Conservation (phyloP, 2,329 filamentous ascomycete genomes). For the Alternaria solani region DNA sequence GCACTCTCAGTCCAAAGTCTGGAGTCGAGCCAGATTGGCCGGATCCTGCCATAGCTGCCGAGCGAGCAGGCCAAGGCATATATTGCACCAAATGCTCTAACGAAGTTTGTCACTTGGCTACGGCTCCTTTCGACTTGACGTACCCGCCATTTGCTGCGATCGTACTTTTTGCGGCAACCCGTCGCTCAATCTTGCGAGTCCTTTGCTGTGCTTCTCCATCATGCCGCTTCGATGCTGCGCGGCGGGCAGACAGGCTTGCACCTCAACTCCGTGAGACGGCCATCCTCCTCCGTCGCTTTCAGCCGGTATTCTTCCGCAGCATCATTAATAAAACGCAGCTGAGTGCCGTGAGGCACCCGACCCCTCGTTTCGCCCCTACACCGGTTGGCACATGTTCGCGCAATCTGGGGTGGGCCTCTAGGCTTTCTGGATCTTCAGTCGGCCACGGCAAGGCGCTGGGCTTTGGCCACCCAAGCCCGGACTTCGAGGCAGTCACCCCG, state of each 20-base stretch:
- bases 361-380: conserved; percentile 32
- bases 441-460: conserved; percentile 13
- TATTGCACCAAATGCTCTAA: conserved; percentile 32
- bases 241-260: conserved; percentile 2
- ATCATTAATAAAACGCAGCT: conserved; percentile 32
- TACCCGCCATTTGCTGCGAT: conserved; percentile 16
- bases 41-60: conserved; percentile 24
- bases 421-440: not conserved
- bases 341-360: conserved; percentile 16
- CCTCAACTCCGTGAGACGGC: conserved; percentile 12
- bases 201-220: conserved; percentile 11
- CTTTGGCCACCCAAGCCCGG: conserved; percentile 12
- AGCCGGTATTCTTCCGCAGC: conserved; percentile 41
- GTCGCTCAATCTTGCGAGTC: conserved; percentile 1
- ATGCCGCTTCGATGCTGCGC: conserved; percentile 8
- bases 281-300: conserved; percentile 30
- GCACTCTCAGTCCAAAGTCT: conserved; percentile 18
- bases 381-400: conserved; percentile 26
- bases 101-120: conserved; percentile 24
- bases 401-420: conserved; percentile 21
- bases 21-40: conserved; percentile 39
- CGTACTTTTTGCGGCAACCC: conserved; percentile 3
- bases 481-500: conserved; percentile 16
- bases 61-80: conserved; percentile 30
- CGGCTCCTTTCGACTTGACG: conserved; percentile 8